These are phyloP conservation scores for Aphanomyces astaci DNA, from an alignment of 352 stramenopile genomes.

Conservation along the genomic window DNA sequence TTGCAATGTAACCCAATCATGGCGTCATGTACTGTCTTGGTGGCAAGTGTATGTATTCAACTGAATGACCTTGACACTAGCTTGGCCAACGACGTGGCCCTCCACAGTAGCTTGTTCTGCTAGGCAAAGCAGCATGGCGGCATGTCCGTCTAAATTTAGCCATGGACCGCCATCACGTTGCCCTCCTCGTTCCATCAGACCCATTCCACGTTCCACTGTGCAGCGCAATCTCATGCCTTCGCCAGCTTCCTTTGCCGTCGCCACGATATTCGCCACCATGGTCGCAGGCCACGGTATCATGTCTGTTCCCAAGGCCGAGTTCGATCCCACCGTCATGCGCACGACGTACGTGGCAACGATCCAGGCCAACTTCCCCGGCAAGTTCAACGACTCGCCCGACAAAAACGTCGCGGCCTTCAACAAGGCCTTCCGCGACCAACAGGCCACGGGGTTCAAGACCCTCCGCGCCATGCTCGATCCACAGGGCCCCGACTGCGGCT, in stretches of 20 bases:
- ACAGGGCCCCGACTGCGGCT: slow-evolving; percentile 33
- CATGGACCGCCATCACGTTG: background rate
- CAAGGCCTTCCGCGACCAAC: slow-evolving; percentile 11
- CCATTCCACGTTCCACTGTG: background rate
- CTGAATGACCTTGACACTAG: too few species aligned
- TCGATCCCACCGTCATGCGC: background rate
- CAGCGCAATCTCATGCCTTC: background rate
- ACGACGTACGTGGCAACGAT: slow-evolving; percentile 5
- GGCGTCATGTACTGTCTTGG: too few species aligned
- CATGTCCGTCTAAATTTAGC: background rate
- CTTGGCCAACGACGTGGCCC: too few species aligned
- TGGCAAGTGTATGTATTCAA: too few species aligned
- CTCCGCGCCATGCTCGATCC: slow-evolving; percentile 31
- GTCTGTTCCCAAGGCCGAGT: background rate
- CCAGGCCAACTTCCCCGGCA: slow-evolving; percentile 7
- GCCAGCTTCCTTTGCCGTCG: background rate
- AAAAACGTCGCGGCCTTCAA: background rate
- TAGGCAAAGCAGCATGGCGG: background rate
- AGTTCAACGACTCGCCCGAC: background rate
- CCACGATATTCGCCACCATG: background rate
- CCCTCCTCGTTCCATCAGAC: too few species aligned
- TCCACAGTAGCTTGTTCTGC: background rate
- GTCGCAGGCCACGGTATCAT: background rate
- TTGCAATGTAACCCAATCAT: too few species aligned
- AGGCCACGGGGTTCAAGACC: slow-evolving; percentile 26